Percentiles rank a stretch among this genome's conserved stretches.
These are phyloP conservation scores for Gynochthodes officinalis DNA, from an alignment of 257 asterid genomes.

Conservation along the genomic window DNA sequence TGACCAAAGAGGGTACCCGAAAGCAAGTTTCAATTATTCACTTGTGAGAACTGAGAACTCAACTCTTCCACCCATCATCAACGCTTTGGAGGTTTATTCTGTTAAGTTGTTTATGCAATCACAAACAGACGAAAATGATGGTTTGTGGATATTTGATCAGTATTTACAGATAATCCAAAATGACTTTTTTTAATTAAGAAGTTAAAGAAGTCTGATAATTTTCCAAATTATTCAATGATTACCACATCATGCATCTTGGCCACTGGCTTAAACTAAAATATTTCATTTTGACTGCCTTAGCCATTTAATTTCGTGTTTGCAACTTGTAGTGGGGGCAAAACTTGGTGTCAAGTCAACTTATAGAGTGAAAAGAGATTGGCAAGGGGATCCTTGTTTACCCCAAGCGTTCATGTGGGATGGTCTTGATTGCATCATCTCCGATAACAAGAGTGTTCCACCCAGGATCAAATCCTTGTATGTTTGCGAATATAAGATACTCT, in stretches of 20 bases:
- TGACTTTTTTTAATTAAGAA: too few species aligned
- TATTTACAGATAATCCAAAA: too few species aligned
- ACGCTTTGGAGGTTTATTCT: constrained; percentile 30
- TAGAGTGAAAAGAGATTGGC: constrained; percentile 34
- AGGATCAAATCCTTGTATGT: constrained; percentile 34
- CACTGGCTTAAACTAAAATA: too few species aligned
- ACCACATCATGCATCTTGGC: too few species aligned
- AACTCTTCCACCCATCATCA: constrained; percentile 28
- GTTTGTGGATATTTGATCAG: constrained; percentile 14
- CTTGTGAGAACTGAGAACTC: constrained; percentile 13
- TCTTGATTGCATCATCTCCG: constrained; percentile 30
- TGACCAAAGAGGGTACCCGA: not conserved
- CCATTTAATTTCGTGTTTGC: not conserved
- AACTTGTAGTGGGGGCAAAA: constrained; percentile 25
- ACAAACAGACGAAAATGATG: constrained; percentile 35
- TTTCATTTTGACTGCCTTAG: too few species aligned
- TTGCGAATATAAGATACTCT: not conserved
- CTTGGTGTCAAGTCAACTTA: constrained; percentile 24
- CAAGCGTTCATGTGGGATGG: constrained; percentile 32
- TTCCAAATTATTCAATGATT: too few species aligned
- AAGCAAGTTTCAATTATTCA: not conserved
- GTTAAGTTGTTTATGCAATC: constrained; percentile 18
- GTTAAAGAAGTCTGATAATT: too few species aligned
- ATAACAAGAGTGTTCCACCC: constrained; percentile 7
- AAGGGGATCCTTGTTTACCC: constrained; percentile 48